phyloP scores from a whole-genome alignment of 2,329 filamentous ascomycete species.

The Cladobotryum mycophilum region DNA sequence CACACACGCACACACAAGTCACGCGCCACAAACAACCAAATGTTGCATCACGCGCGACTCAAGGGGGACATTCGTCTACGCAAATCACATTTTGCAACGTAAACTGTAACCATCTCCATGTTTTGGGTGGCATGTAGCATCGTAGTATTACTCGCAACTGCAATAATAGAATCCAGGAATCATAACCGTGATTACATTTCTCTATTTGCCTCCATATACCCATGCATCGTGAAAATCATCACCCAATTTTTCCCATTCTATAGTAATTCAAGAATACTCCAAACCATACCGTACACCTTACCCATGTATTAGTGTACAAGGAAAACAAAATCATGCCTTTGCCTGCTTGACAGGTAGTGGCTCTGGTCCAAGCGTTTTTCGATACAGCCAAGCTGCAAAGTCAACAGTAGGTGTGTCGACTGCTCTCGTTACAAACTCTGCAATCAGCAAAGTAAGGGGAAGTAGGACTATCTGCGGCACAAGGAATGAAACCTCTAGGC shows the following conservation, averaged over 20 bases:
- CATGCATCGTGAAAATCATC: no score
- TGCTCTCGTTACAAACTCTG: slow-evolving; percentile 48
- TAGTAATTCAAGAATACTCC: not conserved
- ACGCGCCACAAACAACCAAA: no score
- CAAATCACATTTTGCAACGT: no score
- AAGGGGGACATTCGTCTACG: no score
- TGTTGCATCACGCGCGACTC: no score
- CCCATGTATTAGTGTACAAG: not conserved
- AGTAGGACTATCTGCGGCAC: slow-evolving; percentile 53
- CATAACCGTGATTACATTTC: no score
- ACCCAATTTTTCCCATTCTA: not conserved
- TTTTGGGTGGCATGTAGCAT: no score
- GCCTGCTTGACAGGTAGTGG: slow-evolving; percentile 8
- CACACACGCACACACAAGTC: no score
- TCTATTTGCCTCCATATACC: no score
- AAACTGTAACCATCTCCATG: no score
- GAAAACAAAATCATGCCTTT: not conserved
- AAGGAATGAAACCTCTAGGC: slow-evolving; percentile 55
- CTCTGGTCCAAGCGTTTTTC: slow-evolving; percentile 7
- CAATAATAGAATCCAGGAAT: no score
- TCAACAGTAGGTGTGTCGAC: slow-evolving; percentile 57
- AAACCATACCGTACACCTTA: not conserved
- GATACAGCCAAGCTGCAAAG: slow-evolving; percentile 51
- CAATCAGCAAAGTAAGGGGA: slow-evolving; percentile 52
- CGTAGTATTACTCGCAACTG: no score